Percentiles rank a stretch among this genome's conserved stretches.
Conservation (phyloP, 805 yeast genomes). For the Sungouiozyma intestinalis region DNA sequence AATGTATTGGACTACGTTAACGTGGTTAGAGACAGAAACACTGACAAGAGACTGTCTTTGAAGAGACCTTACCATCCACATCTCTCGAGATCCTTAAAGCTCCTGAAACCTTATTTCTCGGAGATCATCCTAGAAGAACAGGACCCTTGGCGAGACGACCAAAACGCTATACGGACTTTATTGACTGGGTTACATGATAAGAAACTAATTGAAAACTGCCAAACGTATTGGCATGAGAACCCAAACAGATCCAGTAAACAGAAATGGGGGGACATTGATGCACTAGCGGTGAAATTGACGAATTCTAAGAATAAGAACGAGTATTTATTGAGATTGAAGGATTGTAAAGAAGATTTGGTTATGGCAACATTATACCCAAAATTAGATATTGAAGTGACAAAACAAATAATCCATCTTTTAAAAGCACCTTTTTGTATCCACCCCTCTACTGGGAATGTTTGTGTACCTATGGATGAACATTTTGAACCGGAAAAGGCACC, state of each 20-base stretch:
- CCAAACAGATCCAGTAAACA: constrained; percentile 43
- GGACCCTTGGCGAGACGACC: constrained; percentile 68
- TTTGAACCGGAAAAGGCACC: constrained; percentile 81
- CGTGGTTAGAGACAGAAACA: constrained; percentile 47
- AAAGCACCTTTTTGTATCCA: constrained; percentile 96
- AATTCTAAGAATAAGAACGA: constrained; percentile 22
- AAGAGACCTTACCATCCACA: constrained; percentile 88
- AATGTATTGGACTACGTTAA: constrained; percentile 80
- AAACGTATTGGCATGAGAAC: constrained; percentile 46
- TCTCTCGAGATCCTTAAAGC: constrained; percentile 60
- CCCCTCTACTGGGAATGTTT: constrained; percentile 89
- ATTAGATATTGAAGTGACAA: constrained; percentile 85
- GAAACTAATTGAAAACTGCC: constrained; percentile 41
- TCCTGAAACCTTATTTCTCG: constrained; percentile 53
- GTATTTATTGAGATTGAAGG: constrained; percentile 34
- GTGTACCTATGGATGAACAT: constrained; percentile 57
- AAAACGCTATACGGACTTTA: constrained; percentile 46
- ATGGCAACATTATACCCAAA: constrained; percentile 80
- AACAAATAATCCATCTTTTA: constrained; percentile 79
- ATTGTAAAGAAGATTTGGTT: constrained; percentile 78
- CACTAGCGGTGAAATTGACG: constrained; percentile 28
- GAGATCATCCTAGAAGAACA: constrained; percentile 66
- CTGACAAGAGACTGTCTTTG: constrained; percentile 39
- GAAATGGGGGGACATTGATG: constrained; percentile 75
- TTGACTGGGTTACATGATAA: constrained; percentile 55